Conservation (phyloP, 2,329 filamentous ascomycete genomes). For the Cladorrhinum sp. region DNA sequence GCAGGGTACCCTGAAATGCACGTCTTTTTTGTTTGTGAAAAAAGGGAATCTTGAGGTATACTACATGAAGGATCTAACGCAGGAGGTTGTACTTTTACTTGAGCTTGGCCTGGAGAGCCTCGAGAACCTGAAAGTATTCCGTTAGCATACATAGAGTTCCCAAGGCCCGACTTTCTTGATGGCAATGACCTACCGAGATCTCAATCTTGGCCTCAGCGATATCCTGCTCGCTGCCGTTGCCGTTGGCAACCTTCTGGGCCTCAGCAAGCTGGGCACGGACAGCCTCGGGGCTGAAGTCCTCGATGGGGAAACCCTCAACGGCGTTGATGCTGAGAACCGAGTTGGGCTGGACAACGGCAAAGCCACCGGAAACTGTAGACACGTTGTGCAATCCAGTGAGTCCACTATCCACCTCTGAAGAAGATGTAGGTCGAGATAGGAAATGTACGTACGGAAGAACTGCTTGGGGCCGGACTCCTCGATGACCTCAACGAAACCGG, state of each 20-base stretch:
- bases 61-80: constrained; percentile 36
- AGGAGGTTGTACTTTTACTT: constrained; percentile 61
- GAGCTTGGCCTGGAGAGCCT: constrained; percentile 75
- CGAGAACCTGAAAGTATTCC: constrained; percentile 60
- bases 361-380: constrained; percentile 82
- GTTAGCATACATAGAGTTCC: constrained; percentile 36
- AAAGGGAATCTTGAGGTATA: constrained; percentile 30
- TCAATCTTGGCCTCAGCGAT: constrained; percentile 99
- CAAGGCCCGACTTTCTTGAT: neutral
- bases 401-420: neutral
- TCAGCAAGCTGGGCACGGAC: constrained; percentile 88
- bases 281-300: constrained; percentile 92
- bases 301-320: constrained; percentile 88
- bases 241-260: constrained; percentile 90
- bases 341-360: constrained; percentile 94
- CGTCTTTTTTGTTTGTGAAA: neutral
- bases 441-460: constrained; percentile 90
- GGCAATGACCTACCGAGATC: constrained; percentile 72
- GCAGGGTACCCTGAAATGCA: constrained; percentile 12
- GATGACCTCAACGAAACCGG: constrained; percentile 89
- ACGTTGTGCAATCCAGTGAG: constrained; percentile 16
- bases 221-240: constrained; percentile 91
- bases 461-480: constrained; percentile 95
- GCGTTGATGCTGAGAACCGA: constrained; percentile 97
- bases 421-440: neutral